Evolutionary conservation across 345 rosid genomes (phyloP).

Genomic region (Geranium rotundifolium): DNA sequence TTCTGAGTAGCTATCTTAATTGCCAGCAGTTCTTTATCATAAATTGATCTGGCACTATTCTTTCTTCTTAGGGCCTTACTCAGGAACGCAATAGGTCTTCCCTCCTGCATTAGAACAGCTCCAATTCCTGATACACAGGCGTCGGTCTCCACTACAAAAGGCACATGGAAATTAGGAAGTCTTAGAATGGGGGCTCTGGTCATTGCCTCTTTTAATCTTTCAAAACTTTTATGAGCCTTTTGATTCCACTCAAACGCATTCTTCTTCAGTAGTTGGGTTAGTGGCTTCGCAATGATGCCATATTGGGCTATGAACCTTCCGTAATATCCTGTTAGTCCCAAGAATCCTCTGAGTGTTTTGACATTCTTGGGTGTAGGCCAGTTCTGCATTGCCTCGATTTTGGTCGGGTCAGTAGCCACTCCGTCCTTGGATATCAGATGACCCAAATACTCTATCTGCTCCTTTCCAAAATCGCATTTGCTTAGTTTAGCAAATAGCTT

Average conservation of each 20-base stretch:
- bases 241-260: too few species aligned
- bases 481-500: not conserved
- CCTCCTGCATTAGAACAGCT: not conserved
- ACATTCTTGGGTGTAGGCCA: slow-evolving; percentile 1
- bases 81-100: not conserved
- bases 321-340: slow-evolving; percentile 1
- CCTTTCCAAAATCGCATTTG: slow-evolving; percentile 1
- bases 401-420: not conserved
- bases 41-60: not conserved
- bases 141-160: too few species aligned
- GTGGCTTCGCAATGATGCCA: not conserved
- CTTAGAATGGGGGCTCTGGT: too few species aligned
- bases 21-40: not conserved
- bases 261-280: too few species aligned
- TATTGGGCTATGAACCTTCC: not conserved
- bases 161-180: too few species aligned
- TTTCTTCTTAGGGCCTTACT: not conserved
- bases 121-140: too few species aligned
- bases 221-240: too few species aligned
- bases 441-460: not conserved
- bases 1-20: too few species aligned
- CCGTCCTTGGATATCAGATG: not conserved
- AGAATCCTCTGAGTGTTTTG: not conserved
- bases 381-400: not conserved
- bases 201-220: too few species aligned